Evolutionary conservation across 257 asterid species (phyloP), one percentile per base, ranked within the genome.

Genomic region (Solanum bulbocastanum): DNA sequence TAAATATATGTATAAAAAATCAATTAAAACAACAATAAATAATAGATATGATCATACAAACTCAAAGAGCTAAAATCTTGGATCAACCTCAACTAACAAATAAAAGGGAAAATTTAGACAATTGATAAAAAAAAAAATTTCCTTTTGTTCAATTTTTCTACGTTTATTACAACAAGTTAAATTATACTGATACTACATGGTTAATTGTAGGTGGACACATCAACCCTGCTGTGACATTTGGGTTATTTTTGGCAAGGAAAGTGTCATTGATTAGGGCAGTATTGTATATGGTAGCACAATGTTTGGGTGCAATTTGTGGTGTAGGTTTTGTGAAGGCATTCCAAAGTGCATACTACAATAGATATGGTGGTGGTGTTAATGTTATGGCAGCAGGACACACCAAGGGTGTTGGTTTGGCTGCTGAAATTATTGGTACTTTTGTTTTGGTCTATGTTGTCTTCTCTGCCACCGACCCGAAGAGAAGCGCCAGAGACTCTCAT

Each of bases 381-480:
- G 69, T 23, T 71, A 90, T 94, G 42, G 90, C 91, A 3, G 32
- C 3, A 6, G 98, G 96, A 39, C 89, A 94, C 94, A 91, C 87
- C 88, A 92, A 49, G 36, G 98, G 96, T 10, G 91, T 88, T 2
- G 98, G 96, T 6, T 88, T 94, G 91, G 94, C 92, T 14, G 96
- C 98, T 42, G 98, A 94, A 92, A 94, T 94, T 15, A 94, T 94
- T 13, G 98, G 98, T 7, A 94, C 98, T 84, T 94, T 94, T 62
- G 98, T 94, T 83, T 86, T 94, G 92, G 98, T 93, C n/a, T 94
- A 94, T 93, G 93, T 96, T 13, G 98, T 94, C 62, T 94, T 94
- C 94, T 90, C 98, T 8, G 98, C 98, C 35, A 94, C 98, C 52
- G 96, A 94, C 74, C 98, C 98, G 5, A 94, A 94, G 89, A 94